A percentile compares a stretch with the other conserved stretches of the same genome.
These are phyloP conservation scores for Pleurotus tuber-regium DNA, from an alignment of 768 basidiomycete species.

Conservation along the genomic window DNA sequence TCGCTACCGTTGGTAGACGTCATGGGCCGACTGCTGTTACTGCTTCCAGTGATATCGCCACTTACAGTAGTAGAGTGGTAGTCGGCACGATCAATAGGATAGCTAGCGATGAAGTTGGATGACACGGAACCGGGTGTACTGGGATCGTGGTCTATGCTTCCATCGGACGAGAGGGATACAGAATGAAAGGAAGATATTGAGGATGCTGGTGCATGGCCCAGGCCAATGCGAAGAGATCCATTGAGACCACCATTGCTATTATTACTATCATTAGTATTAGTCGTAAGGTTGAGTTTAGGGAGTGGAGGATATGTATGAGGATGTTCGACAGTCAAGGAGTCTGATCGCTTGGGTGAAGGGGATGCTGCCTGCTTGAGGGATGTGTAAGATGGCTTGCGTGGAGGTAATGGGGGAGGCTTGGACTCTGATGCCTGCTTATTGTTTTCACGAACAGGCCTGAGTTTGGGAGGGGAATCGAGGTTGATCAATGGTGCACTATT, in stretches of 20 bases:
- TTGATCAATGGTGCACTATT: slow-evolving; percentile 48
- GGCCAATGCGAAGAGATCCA: slow-evolving; percentile 21
- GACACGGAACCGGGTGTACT: slow-evolving; percentile 38
- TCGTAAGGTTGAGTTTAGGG: slow-evolving; percentile 29
- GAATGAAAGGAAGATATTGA: slow-evolving; percentile 85
- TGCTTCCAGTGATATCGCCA: neutral
- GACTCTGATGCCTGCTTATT: slow-evolving; percentile 16
- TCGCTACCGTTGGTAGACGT: slow-evolving; percentile 31
- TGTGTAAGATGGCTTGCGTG: slow-evolving; percentile 57
- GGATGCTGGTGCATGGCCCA: slow-evolving; percentile 57
- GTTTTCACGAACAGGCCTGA: slow-evolving; percentile 22
- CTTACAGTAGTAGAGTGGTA: slow-evolving; percentile 15
- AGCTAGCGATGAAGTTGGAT: slow-evolving; percentile 42
- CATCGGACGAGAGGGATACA: slow-evolving; percentile 70
- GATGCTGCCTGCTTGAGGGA: slow-evolving; percentile 43
- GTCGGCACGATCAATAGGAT: slow-evolving; percentile 41
- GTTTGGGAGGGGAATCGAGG: slow-evolving; percentile 48
- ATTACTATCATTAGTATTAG: slow-evolving; percentile 19
- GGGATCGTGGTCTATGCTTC: slow-evolving; percentile 34
- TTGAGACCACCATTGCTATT: neutral
- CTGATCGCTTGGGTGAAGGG: slow-evolving; percentile 33
- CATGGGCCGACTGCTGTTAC: slow-evolving; percentile 3
- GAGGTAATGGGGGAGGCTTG: slow-evolving; percentile 55
- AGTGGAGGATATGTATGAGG: slow-evolving; percentile 56
- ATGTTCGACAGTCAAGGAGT: slow-evolving; percentile 54